Evolutionary conservation across 1,284 basidiomycete species (phyloP).

Genomic region (Mycosarcoma maydis): DNA sequence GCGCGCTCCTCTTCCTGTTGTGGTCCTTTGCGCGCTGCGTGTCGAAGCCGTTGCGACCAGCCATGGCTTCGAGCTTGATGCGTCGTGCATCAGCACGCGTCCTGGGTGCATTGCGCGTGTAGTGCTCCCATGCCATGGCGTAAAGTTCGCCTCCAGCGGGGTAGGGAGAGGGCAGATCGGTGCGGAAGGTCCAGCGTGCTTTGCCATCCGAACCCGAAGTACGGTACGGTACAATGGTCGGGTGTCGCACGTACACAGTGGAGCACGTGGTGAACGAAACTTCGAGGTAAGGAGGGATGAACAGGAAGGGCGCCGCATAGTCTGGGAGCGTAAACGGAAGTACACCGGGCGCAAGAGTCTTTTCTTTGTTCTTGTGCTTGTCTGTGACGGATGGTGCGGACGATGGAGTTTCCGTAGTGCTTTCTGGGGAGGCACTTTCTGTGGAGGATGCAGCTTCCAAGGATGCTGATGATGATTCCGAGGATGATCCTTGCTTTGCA

Average conservation of each 20-base stretch:
- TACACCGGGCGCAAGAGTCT: conserved; percentile 54
- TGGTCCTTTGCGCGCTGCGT: conserved; percentile 54
- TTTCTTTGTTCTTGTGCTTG: conserved; percentile 36
- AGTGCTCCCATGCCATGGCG: conserved; percentile 64
- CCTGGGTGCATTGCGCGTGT: conserved; percentile 62
- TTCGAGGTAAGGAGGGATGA: conserved; percentile 94
- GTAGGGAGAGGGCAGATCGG: conserved; percentile 64
- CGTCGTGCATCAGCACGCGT: conserved; percentile 58
- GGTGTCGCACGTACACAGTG: conserved; percentile 91
- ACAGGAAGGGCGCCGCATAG: conserved; percentile 89
- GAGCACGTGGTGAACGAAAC: conserved; percentile 90
- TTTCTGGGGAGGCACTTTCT: too few species aligned
- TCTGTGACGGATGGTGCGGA: background rate
- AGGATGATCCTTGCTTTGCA: conserved; percentile 6
- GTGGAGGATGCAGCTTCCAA: conserved; percentile 3
- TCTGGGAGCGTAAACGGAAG: conserved; percentile 80
- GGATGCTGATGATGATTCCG: background rate
- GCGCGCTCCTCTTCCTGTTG: conserved; percentile 44
- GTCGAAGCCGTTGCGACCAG: conserved; percentile 53
- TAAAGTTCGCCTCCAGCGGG: conserved; percentile 62
- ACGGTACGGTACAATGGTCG: conserved; percentile 81
- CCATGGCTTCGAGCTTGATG: conserved; percentile 51
- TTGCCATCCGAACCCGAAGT: conserved; percentile 9
- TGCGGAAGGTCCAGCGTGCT: conserved; percentile 44
- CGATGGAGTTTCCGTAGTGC: background rate